A percentile compares a stretch with the other conserved stretches of the same genome.
Conservation (phyloP, 75 land plant species). For the Sequoiadendron giganteum region DNA sequence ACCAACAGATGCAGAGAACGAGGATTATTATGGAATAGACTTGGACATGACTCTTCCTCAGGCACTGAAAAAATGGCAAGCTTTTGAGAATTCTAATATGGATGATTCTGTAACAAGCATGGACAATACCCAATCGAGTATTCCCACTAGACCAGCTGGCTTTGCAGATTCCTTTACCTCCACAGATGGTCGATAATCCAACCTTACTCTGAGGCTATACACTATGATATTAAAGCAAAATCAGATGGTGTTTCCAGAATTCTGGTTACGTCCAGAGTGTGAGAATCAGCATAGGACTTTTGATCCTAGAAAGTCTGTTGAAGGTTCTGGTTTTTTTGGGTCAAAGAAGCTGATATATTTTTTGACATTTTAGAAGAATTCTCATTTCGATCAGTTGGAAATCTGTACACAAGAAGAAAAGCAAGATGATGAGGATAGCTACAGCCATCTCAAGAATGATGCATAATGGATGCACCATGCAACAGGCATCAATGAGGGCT, state of each 20-base stretch:
- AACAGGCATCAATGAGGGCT: background rate
- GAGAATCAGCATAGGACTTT: background rate
- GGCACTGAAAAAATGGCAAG: conserved; percentile 8
- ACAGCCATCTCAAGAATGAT: background rate
- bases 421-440: background rate
- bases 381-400: background rate
- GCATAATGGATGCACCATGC: background rate
- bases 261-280: background rate
- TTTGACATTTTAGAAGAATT: background rate
- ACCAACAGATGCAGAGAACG: conserved; percentile 33
- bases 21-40: conserved; percentile 40
- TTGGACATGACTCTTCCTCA: conserved; percentile 30
- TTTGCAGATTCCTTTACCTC: conserved; percentile 80
- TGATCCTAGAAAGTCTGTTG: background rate
- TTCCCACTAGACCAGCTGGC: conserved; percentile 69
- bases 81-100: conserved; percentile 11
- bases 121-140: conserved; percentile 68
- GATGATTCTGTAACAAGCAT: conserved; percentile 22
- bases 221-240: background rate
- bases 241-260: background rate
- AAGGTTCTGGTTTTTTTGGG: background rate
- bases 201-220: background rate
- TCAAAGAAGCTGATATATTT: background rate
- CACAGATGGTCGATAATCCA: conserved; percentile 50
- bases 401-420: background rate